Evolutionary conservation across 306 rosid genomes (phyloP), one percentile per base, ranked within the genome.

Genomic region (Abrus precatorius): DNA sequence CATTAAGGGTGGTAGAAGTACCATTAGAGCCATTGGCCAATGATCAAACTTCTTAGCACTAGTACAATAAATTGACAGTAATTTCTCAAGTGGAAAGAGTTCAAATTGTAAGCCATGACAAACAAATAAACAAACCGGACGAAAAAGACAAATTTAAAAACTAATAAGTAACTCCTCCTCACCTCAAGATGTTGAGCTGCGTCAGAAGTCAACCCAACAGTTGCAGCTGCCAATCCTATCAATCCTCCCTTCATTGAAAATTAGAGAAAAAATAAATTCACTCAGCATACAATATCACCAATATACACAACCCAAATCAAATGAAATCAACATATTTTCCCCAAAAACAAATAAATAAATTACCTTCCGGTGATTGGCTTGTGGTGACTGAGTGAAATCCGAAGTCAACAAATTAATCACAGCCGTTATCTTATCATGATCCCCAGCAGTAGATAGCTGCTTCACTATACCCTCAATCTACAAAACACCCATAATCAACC

Each of bases 171-270:
- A 74, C 1, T 49, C 76, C 1, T 49, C 76, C 84, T 87, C 84
- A 93, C 99, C 96, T 96, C 99, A 73, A 96, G 99, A 92, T 96
- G 97, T 72, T 92, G 98, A 84, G 99, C 84, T 2, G 99, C 98
- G 73, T 88, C 98, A 63, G 87, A 86, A 85, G 89, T 79, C 93
- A 96, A 90, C 72, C 98, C 99, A 78, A 96, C 99, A n/a, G 98
- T 93, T n/a, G 93, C 97, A 80, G 99, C 99, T 68, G 98, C 99
- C 77, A 96, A 88, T 75, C 98, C 99, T 71, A 96, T 93, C 93
- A 96, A 86, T 81, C 99, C 99, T 72, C 99, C 99, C 99, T 95
- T 77, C 79, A 81, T 60, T 71, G 44, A 41, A 48, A 12, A 43
- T 30, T 55, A 47, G 33, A 28, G 45, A 45, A 76, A 49, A 38